Evolutionary conservation across 352 stramenopile species (phyloP), one percentile per base, ranked within the genome.

Genomic region (Hyaloperonospora brassicae): DNA sequence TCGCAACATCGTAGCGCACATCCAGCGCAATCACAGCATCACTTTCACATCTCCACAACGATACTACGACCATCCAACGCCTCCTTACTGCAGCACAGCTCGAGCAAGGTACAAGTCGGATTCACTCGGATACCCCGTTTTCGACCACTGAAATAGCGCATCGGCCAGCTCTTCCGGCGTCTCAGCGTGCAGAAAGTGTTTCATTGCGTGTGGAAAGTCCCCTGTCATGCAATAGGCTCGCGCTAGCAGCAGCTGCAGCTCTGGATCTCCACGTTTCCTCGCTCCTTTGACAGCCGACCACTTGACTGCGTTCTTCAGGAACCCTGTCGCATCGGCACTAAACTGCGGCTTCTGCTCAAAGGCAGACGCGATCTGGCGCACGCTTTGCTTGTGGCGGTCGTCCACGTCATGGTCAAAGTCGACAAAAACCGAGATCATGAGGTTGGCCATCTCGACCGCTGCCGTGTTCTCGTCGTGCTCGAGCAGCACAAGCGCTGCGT

Each of bases 231-330:
- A 68, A 50, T 89, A 78, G 0, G 81, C 80, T 13, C 70, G 72
- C 1, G 76, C 64, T 25, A 92, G 64, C 42, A 88, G 59, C 35
- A 89, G 55, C 62, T 93, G 82, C 50, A 89, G 61, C 61, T 89
- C 74, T 1, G 85, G 73, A 52, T 93, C 79, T 31, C 84, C 76
- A 21, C 81, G 76, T 59, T 91, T 86, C 50, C 79, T 78, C 38
- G 73, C 76, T 8, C 84, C 77, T 54, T 92, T 68, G 5, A 59
- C 47, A 14, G 82, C 62, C 30, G 79, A 88, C 84, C 84, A 90
- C 70, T 90, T 90, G 67, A 93, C 83, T 8, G 83, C 80, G 41
- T 84, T 72, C 70, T 87, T 87, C 43, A 93, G 74, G 21, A 93
- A 72, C 0, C 78, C 58, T 0, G 76, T 71, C 40, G 88, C 64